Evolutionary conservation across 2,329 filamentous ascomycete genomes (phyloP), one percentile per base, ranked within the genome.

Genomic region (Mollisiaceae sp.): DNA sequence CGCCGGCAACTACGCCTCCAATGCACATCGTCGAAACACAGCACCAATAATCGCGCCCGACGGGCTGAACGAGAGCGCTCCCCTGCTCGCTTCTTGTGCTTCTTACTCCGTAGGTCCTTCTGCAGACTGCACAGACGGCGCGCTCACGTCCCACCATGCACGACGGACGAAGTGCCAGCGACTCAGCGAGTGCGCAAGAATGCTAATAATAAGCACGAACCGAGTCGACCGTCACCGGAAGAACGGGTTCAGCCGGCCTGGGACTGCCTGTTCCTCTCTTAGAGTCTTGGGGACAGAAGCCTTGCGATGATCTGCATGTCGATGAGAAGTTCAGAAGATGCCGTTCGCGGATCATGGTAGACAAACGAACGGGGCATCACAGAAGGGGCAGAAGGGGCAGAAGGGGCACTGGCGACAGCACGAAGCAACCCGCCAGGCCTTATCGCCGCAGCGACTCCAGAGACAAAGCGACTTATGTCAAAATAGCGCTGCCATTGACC

Each of bases 241-340:
- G 43, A 18, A 54, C 50, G 50, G 50, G 50, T 32, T 14, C 50
- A 54, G 50, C 50, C 50, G 50, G 32, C 24, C 12, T 32, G 50
- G 50, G 50, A 32, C 24, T 32, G 50, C 22, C n/a, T 52, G 22
- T 27, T 18, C 47, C 47, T 52, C 32, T 11, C 32, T 24, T 12
- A 18, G 4, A 12, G 8, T 18, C 22, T 5, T 52, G 11, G 11
- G 24, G n/a, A n/a, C n/a, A n/a, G n/a, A n/a, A n/a, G n/a, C n/a
- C n/a, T n/a, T n/a, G n/a, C n/a, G n/a, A 54, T 54, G 50, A 54
- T 54, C 5, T 54, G 50, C 45, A 50, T 22, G 11, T 47, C n/a
- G 41, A 32, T 32, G 27, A 32, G 45, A 22, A 11, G 8, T 50
- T 50, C 45, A 32, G 45, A 50, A 20, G 24, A 50, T 20, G 27